A percentile compares a stretch with the other conserved stretches of the same genome.
Evolutionary conservation across 306 rosid species (phyloP).

Genomic region (Myrica gale): DNA sequence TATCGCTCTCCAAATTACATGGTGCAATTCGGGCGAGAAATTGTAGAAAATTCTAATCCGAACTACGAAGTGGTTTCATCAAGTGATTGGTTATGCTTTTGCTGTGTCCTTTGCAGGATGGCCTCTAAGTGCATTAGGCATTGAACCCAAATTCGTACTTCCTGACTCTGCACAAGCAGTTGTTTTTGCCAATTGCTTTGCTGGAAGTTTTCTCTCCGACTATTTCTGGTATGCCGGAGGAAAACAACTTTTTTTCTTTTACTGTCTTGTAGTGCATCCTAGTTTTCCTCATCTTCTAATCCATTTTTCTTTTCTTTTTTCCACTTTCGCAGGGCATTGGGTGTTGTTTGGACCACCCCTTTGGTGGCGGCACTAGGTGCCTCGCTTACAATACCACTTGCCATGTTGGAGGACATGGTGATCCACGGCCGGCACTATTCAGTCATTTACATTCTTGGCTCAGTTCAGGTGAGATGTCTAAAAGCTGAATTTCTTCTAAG

Average conservation of each 20-base stretch:
- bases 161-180: slow-evolving; percentile 75
- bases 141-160: slow-evolving; percentile 84
- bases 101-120: slow-evolving; percentile 51
- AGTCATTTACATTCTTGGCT: slow-evolving; percentile 83
- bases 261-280: slow-evolving; percentile 5
- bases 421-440: slow-evolving; percentile 99
- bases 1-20: too few relatives aligned
- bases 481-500: neutral
- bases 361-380: slow-evolving; percentile 96
- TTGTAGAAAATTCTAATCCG: too few relatives aligned
- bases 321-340: slow-evolving; percentile 59
- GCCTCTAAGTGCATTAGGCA: slow-evolving; percentile 91
- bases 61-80: neutral
- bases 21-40: too few relatives aligned
- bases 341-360: slow-evolving; percentile 99
- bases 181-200: slow-evolving; percentile 87
- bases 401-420: slow-evolving; percentile 96
- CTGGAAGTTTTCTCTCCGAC: slow-evolving; percentile 96
- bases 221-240: slow-evolving; percentile 67
- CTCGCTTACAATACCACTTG: slow-evolving; percentile 98
- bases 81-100: neutral
- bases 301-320: slow-evolving; percentile 13
- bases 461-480: slow-evolving; percentile 55
- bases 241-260: slow-evolving; percentile 10
- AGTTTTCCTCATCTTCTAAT: slow-evolving; percentile 17